Evolutionary conservation across 306 rosid genomes (phyloP).

Genomic region (peach (Prunus persica)): Prunus_persica_NCBIv2 NC_034014.1:17657501-17658000

Average conservation of each 20-base stretch:
- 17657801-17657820: constrained; percentile 47
- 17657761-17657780: neutral
- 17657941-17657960: neutral
- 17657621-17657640: constrained; percentile 18
- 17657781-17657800: constrained; percentile 42
- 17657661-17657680: constrained; percentile 82
- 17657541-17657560: constrained; percentile 55
- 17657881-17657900: constrained; percentile 38
- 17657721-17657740: neutral
- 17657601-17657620: constrained; percentile 14
- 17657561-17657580: constrained; percentile 28
- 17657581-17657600: constrained; percentile 23
- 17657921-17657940: neutral
- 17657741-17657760: neutral
- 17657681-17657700: constrained; percentile 18
- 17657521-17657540: constrained; percentile 56
- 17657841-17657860: constrained; percentile 48
- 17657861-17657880: constrained; percentile 56
- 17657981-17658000: constrained; percentile 51
- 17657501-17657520: constrained; percentile 43
- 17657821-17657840: constrained; percentile 68
- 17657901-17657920: neutral
- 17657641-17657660: constrained; percentile 28
- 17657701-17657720: neutral
- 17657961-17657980: constrained; percentile 47